Evolutionary conservation across 805 yeast genomes (phyloP), one percentile per base, ranked within the genome.

Genomic region (Schizosaccharomyces octosporus): DNA sequence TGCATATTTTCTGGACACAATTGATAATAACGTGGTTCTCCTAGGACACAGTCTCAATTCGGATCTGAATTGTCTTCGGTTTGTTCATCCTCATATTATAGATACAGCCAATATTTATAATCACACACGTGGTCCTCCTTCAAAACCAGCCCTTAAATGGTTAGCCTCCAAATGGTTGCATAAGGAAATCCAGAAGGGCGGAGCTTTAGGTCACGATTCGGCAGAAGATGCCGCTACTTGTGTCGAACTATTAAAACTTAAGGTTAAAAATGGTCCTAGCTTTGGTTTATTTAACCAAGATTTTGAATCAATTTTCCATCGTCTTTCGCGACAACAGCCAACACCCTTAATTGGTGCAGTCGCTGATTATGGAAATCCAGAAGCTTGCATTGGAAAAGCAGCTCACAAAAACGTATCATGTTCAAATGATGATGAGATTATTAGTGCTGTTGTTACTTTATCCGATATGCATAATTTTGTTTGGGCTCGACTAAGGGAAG

Each of bases 41-140:
- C 78, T 90, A 61, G 97, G 98, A 1, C 98, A 90, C 69, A 90
- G 97, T 0, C 73, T 90, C 39, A 90, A 89, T 64, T 81, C 84
- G 27, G 98, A 90, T 70, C 74, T 90, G 59, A 74, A 77, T 11
- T 95, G 82, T 2, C 71, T 93, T 68, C 77, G 78, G 65, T 66
- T 93, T 17, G 76, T 81, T 59, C 97, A 90, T 69, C 83, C 85
- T 1, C 74, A 72, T 17, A 76, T 89, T 31, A 79, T 90, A 15
- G 98, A 90, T 71, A 90, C 97, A 0, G 76, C 96, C 0, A 66
- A 85, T 0, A 73, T 83, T 11, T 74, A 61, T 71, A 87, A 87
- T 61, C 95, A 88, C 69, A 78, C 80, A n/a, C 76, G 85, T 42
- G 97, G 97, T 0, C 83, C 83, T 0, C 95, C 95, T 0, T 77